Conservation (phyloP, 805 yeast genomes). For the Spathaspora hagerdaliae region DNA sequence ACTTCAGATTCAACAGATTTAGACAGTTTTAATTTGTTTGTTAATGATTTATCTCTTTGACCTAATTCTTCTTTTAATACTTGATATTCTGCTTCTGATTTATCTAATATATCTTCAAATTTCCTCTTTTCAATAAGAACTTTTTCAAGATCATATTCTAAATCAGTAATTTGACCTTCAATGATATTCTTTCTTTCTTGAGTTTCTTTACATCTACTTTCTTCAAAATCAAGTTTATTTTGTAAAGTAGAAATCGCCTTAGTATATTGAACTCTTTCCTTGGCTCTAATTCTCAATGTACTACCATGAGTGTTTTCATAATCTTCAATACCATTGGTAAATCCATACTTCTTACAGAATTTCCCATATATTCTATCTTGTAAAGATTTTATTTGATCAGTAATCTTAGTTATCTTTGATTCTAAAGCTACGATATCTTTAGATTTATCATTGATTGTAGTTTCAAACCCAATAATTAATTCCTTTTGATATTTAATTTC, state of each 20-base stretch:
- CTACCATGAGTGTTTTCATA: slow-evolving; percentile 71
- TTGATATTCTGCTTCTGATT: slow-evolving; percentile 25
- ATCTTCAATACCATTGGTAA: slow-evolving; percentile 51
- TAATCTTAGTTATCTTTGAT: slow-evolving; percentile 18
- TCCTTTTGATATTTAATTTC: slow-evolving; percentile 51
- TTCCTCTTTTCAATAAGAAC: slow-evolving; percentile 31
- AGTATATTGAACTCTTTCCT: slow-evolving; percentile 57
- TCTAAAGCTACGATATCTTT: slow-evolving; percentile 11
- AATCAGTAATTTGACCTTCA: slow-evolving; percentile 30
- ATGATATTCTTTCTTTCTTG: slow-evolving; percentile 42
- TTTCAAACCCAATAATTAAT: slow-evolving; percentile 16
- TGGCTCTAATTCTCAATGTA: slow-evolving; percentile 49
- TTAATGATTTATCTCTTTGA: slow-evolving; percentile 6
- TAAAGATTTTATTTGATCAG: slow-evolving; percentile 19
- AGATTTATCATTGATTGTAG: slow-evolving; percentile 13
- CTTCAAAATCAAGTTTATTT: slow-evolving; percentile 62
- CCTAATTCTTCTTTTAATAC: slow-evolving; percentile 17
- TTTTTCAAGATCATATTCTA: slow-evolving; percentile 28
- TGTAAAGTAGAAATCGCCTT: slow-evolving; percentile 59
- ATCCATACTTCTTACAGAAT: slow-evolving; percentile 55
- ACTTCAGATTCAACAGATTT: slow-evolving; percentile 29
- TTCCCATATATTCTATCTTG: slow-evolving; percentile 45
- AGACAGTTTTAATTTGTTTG: slow-evolving; percentile 21
- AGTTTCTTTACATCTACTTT: slow-evolving; percentile 54
- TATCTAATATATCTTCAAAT: slow-evolving; percentile 18